Base-by-base conservation (phyloP, 805 yeast species). In the Soucietia sequanensis region DNA sequence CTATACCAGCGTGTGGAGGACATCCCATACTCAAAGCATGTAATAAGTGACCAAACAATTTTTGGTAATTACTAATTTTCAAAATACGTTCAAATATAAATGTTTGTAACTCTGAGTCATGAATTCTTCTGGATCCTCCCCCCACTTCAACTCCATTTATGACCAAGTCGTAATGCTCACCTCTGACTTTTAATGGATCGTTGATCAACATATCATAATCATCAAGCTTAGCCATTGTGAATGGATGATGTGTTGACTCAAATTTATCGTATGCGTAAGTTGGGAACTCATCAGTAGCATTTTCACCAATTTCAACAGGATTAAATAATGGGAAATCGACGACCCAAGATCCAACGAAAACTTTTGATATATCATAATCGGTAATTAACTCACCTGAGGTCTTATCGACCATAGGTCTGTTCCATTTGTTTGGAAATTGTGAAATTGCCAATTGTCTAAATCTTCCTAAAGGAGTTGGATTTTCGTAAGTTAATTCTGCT, bases 1-100 rank as follows among this genome's bases (percentile, higher is more conserved):
- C 99, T 24, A 93, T 68, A 0, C 99, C 99, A 2, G 97, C 96
- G 62, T 93, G 99, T 1, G 99, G 99, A 1, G 99, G 99, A 52
- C 98, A 88, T 1, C 99, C 99, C 63, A 84, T 78, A 16, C 76
- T 77, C 36, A 93, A 75, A 0, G 96, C 96, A 26, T 70, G 66
- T 21, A 93, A 66, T 26, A 93, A 67, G 60, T 93, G 99, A 0
- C 96, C 95, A 65, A 93, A 93, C 6, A 88, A 64, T 23, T 56
- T 53, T 29, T 80, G 71, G 18, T 85, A 75, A 42, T 86, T 63
- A 1, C 52, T 31, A 9, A 93, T 81, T 6, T 72, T 60, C 20
- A 93, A 68, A 8, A 91, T 68, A 16, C 78, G 58, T 30, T 80
- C 65, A 47, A 93, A 80, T 4, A 93, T 75, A 54, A 67, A 86